Conservation (phyloP, 1,139 yeast species). For the Hansenula sp. region DNA sequence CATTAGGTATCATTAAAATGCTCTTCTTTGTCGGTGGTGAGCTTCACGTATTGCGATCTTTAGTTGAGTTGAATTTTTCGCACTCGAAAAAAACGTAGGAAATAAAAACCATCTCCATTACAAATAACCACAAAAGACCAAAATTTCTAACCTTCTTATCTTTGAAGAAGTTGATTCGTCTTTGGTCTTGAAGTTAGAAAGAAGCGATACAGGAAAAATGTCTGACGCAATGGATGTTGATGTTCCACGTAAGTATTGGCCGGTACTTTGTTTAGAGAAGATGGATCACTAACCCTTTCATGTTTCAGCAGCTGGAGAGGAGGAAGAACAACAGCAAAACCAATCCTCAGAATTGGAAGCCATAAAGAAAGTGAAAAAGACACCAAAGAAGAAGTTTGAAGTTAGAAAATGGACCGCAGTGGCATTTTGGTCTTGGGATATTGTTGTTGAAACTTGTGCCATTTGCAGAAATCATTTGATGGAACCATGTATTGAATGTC, state of each 20-base stretch:
- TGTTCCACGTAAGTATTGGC: conserved; percentile 16
- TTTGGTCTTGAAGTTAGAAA: no score
- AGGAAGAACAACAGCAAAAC: conserved; percentile 1
- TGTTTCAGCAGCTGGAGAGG: neutral
- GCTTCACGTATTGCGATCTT: neutral
- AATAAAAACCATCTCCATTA: neutral
- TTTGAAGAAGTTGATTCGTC: no score
- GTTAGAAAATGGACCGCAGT: conserved; percentile 96
- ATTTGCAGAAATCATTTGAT: conserved; percentile 96
- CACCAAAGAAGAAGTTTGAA: conserved; percentile 55
- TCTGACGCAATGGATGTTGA: conserved; percentile 31
- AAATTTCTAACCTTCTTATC: no score
- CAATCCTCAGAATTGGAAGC: conserved; percentile 3
- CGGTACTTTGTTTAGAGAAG: neutral
- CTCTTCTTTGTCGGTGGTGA: neutral
- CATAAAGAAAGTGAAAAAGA: conserved; percentile 7
- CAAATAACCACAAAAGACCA: neutral
- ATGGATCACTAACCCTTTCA: neutral
- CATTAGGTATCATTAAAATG: neutral
- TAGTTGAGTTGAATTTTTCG: neutral
- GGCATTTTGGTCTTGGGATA: conserved; percentile 99
- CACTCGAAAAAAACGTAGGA: neutral
- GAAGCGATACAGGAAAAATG: no score
- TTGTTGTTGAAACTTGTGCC: conserved; percentile 95
- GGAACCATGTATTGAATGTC: conserved; percentile 99